Percentiles rank a stretch among this genome's conserved stretches.
phyloP scores from a whole-genome alignment of 306 rosid species.

The Trifolium fragiferum region DNA sequence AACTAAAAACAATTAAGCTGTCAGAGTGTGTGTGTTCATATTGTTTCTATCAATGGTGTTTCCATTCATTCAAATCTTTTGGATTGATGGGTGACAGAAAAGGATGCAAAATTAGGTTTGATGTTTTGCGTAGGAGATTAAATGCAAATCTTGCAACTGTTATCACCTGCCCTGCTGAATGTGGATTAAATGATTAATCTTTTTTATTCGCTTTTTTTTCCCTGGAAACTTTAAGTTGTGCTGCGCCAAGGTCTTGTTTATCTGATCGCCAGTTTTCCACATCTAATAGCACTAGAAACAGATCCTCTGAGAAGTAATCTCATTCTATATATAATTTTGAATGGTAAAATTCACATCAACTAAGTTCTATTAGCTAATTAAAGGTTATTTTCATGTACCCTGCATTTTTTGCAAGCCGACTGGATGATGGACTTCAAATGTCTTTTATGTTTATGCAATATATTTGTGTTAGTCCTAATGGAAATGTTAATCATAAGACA shows the following conservation, averaged over 20 bases:
- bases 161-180: constrained; percentile 11
- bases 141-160: constrained; percentile 13
- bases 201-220: constrained; percentile 7
- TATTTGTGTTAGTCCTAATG: constrained; percentile 62
- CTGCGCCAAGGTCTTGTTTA: constrained; percentile 99
- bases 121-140: constrained; percentile 19
- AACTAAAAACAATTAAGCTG: constrained; percentile 16
- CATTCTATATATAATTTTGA: constrained; percentile 20
- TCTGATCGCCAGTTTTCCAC: constrained; percentile 95
- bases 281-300: constrained; percentile 92
- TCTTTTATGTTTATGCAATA: constrained; percentile 82
- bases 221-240: constrained; percentile 66
- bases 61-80: constrained; percentile 24
- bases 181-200: constrained; percentile 22
- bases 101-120: constrained; percentile 19
- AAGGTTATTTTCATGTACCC: constrained; percentile 83
- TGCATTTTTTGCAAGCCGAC: constrained; percentile 90
- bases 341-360: constrained; percentile 21
- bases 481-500: constrained; percentile 50
- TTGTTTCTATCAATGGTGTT: neutral
- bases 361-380: constrained; percentile 41
- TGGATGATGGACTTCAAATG: constrained; percentile 99
- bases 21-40: neutral
- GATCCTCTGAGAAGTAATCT: constrained; percentile 93
- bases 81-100: constrained; percentile 22